phyloP scores from a whole-genome alignment of 495 filamentous ascomycete species.

The Talaromyces ruber region DNA sequence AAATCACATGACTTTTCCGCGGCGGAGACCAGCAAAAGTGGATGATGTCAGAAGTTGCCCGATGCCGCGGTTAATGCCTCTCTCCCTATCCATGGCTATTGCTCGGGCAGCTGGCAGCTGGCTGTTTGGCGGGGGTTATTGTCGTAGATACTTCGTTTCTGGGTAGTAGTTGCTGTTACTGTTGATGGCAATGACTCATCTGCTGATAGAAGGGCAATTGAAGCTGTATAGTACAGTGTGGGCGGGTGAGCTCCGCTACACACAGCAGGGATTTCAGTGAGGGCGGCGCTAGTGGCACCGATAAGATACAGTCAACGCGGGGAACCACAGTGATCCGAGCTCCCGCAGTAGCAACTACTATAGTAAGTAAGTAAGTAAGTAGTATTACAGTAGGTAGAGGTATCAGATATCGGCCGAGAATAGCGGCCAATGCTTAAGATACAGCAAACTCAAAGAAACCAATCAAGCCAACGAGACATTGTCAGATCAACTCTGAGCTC shows the following conservation, averaged over 20 bases:
- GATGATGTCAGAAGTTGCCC: neutral
- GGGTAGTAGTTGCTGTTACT: too few species aligned
- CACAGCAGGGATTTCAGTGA: too few species aligned
- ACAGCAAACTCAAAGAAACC: neutral
- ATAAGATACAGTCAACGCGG: neutral
- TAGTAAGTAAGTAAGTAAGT: too few species aligned
- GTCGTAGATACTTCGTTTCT: too few species aligned
- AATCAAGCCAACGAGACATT: neutral
- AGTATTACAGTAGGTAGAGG: too few species aligned
- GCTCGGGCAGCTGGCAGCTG: too few species aligned
- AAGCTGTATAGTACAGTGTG: too few species aligned
- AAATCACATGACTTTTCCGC: conserved; percentile 8
- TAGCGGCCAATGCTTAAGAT: neutral
- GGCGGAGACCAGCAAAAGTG: neutral
- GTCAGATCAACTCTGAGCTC: neutral
- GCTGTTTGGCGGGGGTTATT: neutral
- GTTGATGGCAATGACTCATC: too few species aligned
- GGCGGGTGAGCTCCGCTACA: too few species aligned
- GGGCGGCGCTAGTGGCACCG: neutral
- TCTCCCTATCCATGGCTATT: too few species aligned
- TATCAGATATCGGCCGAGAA: neutral
- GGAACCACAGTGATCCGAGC: too few species aligned
- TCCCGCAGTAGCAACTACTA: too few species aligned
- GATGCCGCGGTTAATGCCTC: conserved; percentile 3
- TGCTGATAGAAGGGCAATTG: neutral